A percentile compares a stretch with the other conserved stretches of the same genome.
Conservation (phyloP, 1,284 basidiomycete genomes). For the Sanghuangporus sanghuang region DNA sequence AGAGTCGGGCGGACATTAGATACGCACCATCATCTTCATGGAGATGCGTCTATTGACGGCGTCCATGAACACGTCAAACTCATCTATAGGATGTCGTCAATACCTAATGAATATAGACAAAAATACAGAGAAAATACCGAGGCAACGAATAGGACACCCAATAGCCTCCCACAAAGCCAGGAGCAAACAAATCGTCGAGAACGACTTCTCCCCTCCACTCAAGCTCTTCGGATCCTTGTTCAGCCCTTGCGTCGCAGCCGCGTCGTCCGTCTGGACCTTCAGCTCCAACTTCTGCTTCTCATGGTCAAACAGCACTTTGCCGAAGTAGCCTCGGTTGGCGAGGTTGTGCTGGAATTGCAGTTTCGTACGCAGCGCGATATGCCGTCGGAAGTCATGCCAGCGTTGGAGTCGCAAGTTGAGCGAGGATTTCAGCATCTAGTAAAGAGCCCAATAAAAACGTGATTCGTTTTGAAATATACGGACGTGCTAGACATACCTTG, state of each 20-base stretch:
- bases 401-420: conserved; percentile 59
- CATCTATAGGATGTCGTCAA: conserved; percentile 41
- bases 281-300: conserved; percentile 59
- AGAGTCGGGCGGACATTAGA: neutral
- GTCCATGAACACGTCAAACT: conserved; percentile 97
- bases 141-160: conserved; percentile 88
- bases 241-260: conserved; percentile 52
- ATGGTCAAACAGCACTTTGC: conserved; percentile 86
- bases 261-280: conserved; percentile 77
- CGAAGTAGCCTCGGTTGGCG: conserved; percentile 80
- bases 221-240: conserved; percentile 82
- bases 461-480: conserved; percentile 5
- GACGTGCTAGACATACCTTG: conserved; percentile 38
- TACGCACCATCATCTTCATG: conserved; percentile 82
- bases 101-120: neutral
- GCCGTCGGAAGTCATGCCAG: conserved; percentile 86
- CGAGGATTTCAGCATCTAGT: conserved; percentile 58
- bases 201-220: conserved; percentile 94
- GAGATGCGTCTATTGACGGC: conserved; percentile 87
- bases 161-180: conserved; percentile 95
- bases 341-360: conserved; percentile 81
- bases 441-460: neutral
- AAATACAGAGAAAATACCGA: conserved; percentile 54
- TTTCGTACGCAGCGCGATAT: conserved; percentile 84
- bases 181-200: conserved; percentile 92